A percentile compares a stretch with the other conserved stretches of the same genome.
Evolutionary conservation across 176 grass and related monocot species (phyloP).

Genomic region (Neostapfia colusana): DNA sequence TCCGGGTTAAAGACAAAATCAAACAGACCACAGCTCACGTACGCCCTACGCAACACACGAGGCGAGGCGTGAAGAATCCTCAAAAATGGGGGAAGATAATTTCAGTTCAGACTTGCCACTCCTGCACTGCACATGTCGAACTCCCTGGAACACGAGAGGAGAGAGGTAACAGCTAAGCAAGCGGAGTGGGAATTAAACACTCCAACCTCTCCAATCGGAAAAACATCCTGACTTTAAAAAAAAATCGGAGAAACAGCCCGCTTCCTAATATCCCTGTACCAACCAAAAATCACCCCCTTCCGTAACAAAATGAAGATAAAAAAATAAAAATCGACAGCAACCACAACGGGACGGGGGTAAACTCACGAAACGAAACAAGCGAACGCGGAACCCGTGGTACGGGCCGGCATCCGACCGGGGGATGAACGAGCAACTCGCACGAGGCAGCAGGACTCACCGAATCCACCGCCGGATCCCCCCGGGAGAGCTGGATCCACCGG

Average conservation of each 20-base stretch:
- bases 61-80: slow-evolving; percentile 36
- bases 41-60: slow-evolving; percentile 43
- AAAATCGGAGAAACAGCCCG: too few relatives aligned
- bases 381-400: neutral
- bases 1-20: neutral
- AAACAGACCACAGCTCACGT: slow-evolving; percentile 18
- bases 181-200: slow-evolving; percentile 15
- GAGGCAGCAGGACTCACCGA: slow-evolving; percentile 34
- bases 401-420: neutral
- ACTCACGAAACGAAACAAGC: neutral
- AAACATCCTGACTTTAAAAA: too few relatives aligned
- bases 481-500: neutral
- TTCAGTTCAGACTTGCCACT: slow-evolving; percentile 14
- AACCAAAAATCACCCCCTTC: too few relatives aligned
- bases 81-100: slow-evolving; percentile 13
- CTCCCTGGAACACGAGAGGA: neutral
- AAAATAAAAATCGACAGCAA: neutral
- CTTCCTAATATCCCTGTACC: too few relatives aligned
- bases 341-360: neutral
- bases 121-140: neutral
- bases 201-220: neutral
- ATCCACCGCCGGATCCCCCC: neutral
- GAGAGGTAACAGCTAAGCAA: neutral
- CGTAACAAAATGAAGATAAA: neutral
- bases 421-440: slow-evolving; percentile 5